A percentile compares a stretch with the other conserved stretches of the same genome.
phyloP scores from a whole-genome alignment of 306 rosid genomes.

The Vachellia collinsii region DNA sequence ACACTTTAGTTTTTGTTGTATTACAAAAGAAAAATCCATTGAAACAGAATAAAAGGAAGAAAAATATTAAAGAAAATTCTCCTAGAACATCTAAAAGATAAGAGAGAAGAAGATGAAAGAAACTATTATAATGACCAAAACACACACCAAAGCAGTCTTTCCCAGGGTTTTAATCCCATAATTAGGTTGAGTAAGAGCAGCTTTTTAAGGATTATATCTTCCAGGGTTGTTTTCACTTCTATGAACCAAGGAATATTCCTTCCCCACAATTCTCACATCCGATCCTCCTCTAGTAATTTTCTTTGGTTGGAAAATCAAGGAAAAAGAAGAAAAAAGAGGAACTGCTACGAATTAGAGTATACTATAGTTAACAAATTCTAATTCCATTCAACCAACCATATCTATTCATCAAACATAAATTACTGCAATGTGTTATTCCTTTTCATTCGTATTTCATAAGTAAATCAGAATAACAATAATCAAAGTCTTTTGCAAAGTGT shows the following conservation, averaged over 20 bases:
- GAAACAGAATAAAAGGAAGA: conserved; percentile 18
- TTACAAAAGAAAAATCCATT: conserved; percentile 8
- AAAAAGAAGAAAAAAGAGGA: not conserved
- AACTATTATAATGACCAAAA: no score
- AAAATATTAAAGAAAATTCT: conserved; percentile 10
- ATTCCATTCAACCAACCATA: conserved; percentile 3
- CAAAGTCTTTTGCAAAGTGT: not conserved
- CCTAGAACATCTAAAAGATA: conserved; percentile 29
- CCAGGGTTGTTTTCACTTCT: no score
- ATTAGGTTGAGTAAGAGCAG: no score
- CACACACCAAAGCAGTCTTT: no score
- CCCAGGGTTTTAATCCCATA: no score
- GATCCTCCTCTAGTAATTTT: no score
- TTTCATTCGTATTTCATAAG: conserved; percentile 8
- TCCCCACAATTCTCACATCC: no score
- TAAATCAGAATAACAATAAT: conserved; percentile 3
- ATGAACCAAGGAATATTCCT: no score
- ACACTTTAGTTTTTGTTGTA: conserved; percentile 5
- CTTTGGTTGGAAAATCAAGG: not conserved
- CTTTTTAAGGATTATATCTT: no score
- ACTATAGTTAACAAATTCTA: not conserved
- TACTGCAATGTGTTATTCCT: not conserved
- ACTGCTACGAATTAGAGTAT: not conserved
- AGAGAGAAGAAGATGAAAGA: no score
- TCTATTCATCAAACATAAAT: not conserved